These are phyloP conservation scores for Blastobotrys raffinosifermentans DNA, from an alignment of 1,139 yeast genomes.

Conservation along the genomic window DNA sequence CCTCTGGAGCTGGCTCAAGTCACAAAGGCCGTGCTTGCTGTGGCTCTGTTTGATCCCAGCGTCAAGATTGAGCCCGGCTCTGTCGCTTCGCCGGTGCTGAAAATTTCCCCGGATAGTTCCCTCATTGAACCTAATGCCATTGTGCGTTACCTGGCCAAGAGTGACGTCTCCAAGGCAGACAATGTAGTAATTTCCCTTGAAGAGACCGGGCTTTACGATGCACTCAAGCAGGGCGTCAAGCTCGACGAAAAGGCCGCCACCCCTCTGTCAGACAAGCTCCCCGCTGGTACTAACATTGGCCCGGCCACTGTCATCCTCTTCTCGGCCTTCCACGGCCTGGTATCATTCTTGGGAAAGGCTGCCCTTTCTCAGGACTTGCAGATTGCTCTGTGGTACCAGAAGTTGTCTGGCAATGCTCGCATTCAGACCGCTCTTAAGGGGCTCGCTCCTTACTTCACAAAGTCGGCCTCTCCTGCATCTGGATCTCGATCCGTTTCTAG, in stretches of 20 bases:
- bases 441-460: constrained; percentile 10
- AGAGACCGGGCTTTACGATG: constrained; percentile 23
- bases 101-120: constrained; percentile 11
- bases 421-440: constrained; percentile 22
- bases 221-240: constrained; percentile 24
- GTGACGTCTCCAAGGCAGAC: constrained; percentile 14
- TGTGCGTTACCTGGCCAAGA: constrained; percentile 41
- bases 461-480: constrained; percentile 7
- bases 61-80: constrained; percentile 5
- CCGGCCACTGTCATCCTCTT: constrained; percentile 27
- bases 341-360: constrained; percentile 25
- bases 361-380: constrained; percentile 29
- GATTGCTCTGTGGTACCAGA: constrained; percentile 31
- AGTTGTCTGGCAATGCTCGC: constrained; percentile 23
- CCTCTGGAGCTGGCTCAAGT: constrained; percentile 20
- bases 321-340: constrained; percentile 30
- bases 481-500: constrained; percentile 11
- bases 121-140: constrained; percentile 77
- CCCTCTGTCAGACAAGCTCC: constrained; percentile 11
- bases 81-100: constrained; percentile 7
- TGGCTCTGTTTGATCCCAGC: constrained; percentile 13
- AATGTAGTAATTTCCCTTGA: constrained; percentile 21
- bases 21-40: constrained; percentile 22
- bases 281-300: constrained; percentile 15
- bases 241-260: constrained; percentile 20